Conservation (phyloP, 306 rosid species). For the Trifolium fragiferum region DNA sequence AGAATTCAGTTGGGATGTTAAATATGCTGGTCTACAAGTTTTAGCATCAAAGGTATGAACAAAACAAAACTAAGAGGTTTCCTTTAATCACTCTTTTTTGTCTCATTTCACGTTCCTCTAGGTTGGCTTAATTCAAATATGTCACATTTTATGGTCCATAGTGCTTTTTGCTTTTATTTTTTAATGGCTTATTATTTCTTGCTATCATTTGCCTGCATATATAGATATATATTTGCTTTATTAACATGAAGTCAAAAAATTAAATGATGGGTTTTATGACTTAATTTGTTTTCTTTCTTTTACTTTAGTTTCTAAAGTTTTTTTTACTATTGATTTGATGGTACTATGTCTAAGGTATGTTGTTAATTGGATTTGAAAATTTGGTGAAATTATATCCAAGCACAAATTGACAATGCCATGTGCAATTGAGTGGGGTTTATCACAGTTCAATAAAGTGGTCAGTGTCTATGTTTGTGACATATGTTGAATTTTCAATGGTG, state of each 20-base stretch:
- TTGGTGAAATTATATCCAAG: constrained; percentile 8
- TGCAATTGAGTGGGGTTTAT: constrained; percentile 44
- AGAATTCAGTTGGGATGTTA: constrained; percentile 93
- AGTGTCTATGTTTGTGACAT: constrained; percentile 12
- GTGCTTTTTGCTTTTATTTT: constrained; percentile 19
- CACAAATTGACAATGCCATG: constrained; percentile 41
- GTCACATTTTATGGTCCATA: constrained; percentile 30
- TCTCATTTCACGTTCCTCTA: constrained; percentile 15
- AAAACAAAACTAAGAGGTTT: constrained; percentile 18
- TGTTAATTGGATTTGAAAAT: constrained; percentile 32
- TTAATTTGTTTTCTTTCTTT: constrained; percentile 13
- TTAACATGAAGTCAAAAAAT: constrained; percentile 25
- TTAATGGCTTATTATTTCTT: constrained; percentile 13
- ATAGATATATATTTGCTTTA: constrained; percentile 33
- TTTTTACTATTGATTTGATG: constrained; percentile 19
- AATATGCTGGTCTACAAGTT: constrained; percentile 84
- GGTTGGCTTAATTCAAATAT: background rate
- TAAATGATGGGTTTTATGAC: constrained; percentile 38
- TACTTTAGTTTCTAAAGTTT: constrained; percentile 32
- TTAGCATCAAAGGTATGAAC: constrained; percentile 77
- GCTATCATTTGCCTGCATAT: constrained; percentile 23
- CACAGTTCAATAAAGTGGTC: constrained; percentile 24
- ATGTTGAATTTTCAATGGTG: constrained; percentile 29
- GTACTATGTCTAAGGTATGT: constrained; percentile 39
- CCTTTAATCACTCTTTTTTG: constrained; percentile 37